phyloP scores from a whole-genome alignment of 1,139 yeast genomes.

The Zygosaccharomyces pseudobailii region DNA sequence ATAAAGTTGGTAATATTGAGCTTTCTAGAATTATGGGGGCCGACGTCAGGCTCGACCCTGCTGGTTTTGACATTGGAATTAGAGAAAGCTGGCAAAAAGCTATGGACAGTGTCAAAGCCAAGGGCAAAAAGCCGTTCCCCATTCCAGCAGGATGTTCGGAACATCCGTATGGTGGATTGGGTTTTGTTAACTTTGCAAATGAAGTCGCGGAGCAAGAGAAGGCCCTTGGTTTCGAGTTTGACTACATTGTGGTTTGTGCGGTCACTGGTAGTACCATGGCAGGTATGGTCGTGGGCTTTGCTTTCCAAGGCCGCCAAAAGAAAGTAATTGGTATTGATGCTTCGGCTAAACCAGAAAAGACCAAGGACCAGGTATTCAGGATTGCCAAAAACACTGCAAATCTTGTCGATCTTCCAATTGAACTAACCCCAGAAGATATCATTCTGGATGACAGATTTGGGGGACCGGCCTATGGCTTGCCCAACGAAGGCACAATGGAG shows the following conservation, averaged over 20 bases:
- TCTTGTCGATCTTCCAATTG: slow-evolving; percentile 26
- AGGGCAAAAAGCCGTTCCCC: slow-evolving; percentile 32
- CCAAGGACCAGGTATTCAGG: slow-evolving; percentile 32
- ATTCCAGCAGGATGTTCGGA: slow-evolving; percentile 37
- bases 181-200: slow-evolving; percentile 35
- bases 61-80: slow-evolving; percentile 34
- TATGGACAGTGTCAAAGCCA: slow-evolving; percentile 21
- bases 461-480: slow-evolving; percentile 33
- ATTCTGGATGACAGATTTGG: slow-evolving; percentile 31
- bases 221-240: slow-evolving; percentile 31
- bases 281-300: slow-evolving; percentile 34
- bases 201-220: slow-evolving; percentile 34
- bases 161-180: slow-evolving; percentile 34
- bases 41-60: slow-evolving; percentile 33
- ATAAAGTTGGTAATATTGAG: slow-evolving; percentile 35
- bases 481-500: slow-evolving; percentile 34
- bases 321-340: slow-evolving; percentile 36
- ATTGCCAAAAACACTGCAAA: slow-evolving; percentile 32
- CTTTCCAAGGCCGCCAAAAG: slow-evolving; percentile 32
- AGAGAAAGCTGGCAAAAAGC: slow-evolving; percentile 34
- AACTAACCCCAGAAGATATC: slow-evolving; percentile 24
- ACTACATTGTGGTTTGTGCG: slow-evolving; percentile 34
- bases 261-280: slow-evolving; percentile 36
- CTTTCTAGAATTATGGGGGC: slow-evolving; percentile 36
- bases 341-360: slow-evolving; percentile 34